phyloP scores from a whole-genome alignment of 1,284 basidiomycete genomes.

The Cutaneotrichosporon arboriforme region DNA sequence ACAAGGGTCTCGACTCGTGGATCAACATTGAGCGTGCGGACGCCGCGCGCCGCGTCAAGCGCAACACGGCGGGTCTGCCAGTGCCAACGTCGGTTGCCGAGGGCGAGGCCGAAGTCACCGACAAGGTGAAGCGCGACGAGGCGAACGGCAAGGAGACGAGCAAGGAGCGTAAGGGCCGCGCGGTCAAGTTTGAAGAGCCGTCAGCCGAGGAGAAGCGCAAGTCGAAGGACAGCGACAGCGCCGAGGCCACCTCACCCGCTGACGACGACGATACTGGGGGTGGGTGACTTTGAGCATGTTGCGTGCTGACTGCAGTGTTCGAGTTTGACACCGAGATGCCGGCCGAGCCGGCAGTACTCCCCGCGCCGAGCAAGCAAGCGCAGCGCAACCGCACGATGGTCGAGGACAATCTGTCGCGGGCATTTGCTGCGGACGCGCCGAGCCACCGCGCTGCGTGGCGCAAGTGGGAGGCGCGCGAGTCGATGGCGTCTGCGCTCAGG shows the following conservation, averaged over 20 bases:
- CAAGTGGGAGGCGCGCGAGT: slow-evolving; percentile 21
- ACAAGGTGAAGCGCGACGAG: slow-evolving; percentile 6
- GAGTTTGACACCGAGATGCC: slow-evolving; percentile 44
- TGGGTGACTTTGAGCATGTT: slow-evolving; percentile 7
- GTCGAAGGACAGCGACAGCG: background rate
- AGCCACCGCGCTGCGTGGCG: slow-evolving; percentile 46
- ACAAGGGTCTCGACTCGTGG: slow-evolving; percentile 39
- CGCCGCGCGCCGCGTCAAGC: background rate
- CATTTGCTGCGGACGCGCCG: slow-evolving; percentile 45
- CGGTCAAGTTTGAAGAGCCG: background rate
- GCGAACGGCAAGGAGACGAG: slow-evolving; percentile 8
- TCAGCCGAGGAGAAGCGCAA: slow-evolving; percentile 4
- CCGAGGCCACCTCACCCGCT: slow-evolving; percentile 5
- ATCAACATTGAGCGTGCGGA: slow-evolving; percentile 25
- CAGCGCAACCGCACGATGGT: slow-evolving; percentile 29
- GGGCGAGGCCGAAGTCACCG: slow-evolving; percentile 10
- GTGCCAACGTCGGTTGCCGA: slow-evolving; percentile 18
- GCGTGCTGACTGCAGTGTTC: slow-evolving; percentile 35
- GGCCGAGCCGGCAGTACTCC: slow-evolving; percentile 1
- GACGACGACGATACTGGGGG: slow-evolving; percentile 23
- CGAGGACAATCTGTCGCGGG: slow-evolving; percentile 41
- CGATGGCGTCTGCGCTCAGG: slow-evolving; percentile 18
- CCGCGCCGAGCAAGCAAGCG: background rate
- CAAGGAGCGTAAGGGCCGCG: slow-evolving; percentile 1
- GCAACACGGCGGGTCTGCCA: slow-evolving; percentile 19